Evolutionary conservation across 2,329 filamentous ascomycete species (phyloP).

Genomic region (Chaetomiaceae sp.): DNA sequence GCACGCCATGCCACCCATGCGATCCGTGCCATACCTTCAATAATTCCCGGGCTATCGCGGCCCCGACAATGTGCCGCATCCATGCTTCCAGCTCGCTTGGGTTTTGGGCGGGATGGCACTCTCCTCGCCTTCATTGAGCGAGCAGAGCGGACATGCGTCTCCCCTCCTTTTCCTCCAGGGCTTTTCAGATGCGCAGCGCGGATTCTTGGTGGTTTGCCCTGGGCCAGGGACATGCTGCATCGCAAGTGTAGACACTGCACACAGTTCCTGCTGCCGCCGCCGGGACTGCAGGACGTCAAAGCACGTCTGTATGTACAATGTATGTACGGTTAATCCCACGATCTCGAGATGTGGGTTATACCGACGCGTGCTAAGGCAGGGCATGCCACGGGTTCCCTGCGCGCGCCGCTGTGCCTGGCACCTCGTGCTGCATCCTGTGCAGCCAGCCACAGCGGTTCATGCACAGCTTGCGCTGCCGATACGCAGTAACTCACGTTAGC

Average conservation of each 20-base stretch:
- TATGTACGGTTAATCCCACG: neutral
- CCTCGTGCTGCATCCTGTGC: conserved; percentile 7
- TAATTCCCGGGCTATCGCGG: neutral
- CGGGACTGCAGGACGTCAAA: too few species aligned
- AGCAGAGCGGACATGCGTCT: too few species aligned
- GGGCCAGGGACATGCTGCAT: too few species aligned
- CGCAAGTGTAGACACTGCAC: too few species aligned
- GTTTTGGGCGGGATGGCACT: too few species aligned
- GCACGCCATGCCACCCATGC: neutral
- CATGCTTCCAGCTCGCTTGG: neutral
- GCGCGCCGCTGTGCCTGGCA: neutral
- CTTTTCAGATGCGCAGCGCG: neutral
- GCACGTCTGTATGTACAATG: neutral
- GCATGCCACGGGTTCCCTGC: conserved; percentile 1
- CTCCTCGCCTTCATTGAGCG: too few species aligned
- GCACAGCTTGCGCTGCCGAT: conserved; percentile 16
- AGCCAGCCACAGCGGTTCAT: conserved; percentile 19
- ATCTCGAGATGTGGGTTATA: neutral
- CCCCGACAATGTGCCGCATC: conserved; percentile 4
- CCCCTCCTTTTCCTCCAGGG: too few species aligned
- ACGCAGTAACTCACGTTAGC: conserved; percentile 7
- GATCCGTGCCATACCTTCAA: neutral
- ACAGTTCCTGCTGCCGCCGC: too few species aligned
- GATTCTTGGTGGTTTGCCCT: too few species aligned
- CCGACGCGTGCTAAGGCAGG: conserved; percentile 8